A percentile compares a stretch with the other conserved stretches of the same genome.
These are phyloP conservation scores for Hypoxylon fragiforme DNA, from an alignment of 495 filamentous ascomycete genomes.

Conservation along the genomic window DNA sequence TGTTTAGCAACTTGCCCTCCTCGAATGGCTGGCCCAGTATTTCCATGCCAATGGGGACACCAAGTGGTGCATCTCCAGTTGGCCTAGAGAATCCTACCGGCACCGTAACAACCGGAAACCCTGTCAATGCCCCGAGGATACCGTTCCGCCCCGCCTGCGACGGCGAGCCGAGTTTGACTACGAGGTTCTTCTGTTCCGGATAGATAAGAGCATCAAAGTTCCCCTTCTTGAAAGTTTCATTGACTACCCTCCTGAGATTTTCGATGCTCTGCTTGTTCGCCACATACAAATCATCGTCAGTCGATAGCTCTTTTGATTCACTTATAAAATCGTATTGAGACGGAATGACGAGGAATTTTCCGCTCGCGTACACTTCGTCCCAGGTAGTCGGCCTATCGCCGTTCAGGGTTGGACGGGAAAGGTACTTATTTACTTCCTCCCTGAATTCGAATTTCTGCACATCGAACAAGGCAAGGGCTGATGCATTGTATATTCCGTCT, in stretches of 20 bases:
- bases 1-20: slow-evolving; percentile 57
- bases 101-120: slow-evolving; percentile 63
- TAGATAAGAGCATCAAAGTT: slow-evolving; percentile 63
- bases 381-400: slow-evolving; percentile 45
- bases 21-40: slow-evolving; percentile 58
- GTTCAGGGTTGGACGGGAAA: slow-evolving; percentile 42
- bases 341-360: slow-evolving; percentile 59
- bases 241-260: slow-evolving; percentile 50
- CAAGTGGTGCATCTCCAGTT: slow-evolving; percentile 51
- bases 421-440: slow-evolving; percentile 51
- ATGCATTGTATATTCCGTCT: slow-evolving; percentile 55
- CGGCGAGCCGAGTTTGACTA: slow-evolving; percentile 58
- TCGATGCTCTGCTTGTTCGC: slow-evolving; percentile 47
- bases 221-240: slow-evolving; percentile 51
- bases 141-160: slow-evolving; percentile 65
- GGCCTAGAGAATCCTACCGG: slow-evolving; percentile 51
- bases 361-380: slow-evolving; percentile 46
- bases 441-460: slow-evolving; percentile 63
- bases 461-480: slow-evolving; percentile 52
- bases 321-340: slow-evolving; percentile 57
- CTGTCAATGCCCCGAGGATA: slow-evolving; percentile 65
- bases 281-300: slow-evolving; percentile 50
- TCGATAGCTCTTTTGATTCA: slow-evolving; percentile 52
- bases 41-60: slow-evolving; percentile 68
- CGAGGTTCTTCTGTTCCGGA: slow-evolving; percentile 66